These are phyloP conservation scores for Parsonsia alboflavescens DNA, from an alignment of 257 asterid genomes.

Conservation along the genomic window DNA sequence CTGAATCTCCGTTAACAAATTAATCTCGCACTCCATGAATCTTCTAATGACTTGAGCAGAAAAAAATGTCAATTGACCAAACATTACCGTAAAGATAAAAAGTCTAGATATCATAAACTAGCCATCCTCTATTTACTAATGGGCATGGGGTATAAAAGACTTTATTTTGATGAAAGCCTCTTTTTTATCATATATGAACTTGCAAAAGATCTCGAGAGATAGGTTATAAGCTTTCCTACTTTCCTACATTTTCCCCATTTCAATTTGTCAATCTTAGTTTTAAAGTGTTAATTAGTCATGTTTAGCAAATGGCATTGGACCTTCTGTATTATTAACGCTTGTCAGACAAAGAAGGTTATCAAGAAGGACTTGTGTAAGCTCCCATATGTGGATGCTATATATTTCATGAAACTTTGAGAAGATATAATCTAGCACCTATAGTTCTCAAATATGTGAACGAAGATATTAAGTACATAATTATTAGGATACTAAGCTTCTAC, in stretches of 20 bases:
- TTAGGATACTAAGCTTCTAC: conserved; percentile 71
- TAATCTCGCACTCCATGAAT: neutral
- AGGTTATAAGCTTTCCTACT: conserved; percentile 36
- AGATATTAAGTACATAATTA: conserved; percentile 39
- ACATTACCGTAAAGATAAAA: neutral
- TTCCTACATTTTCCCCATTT: neutral
- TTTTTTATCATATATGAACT: conserved; percentile 52
- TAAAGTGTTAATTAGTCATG: neutral
- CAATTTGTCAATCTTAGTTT: neutral
- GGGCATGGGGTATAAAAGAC: neutral
- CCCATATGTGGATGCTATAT: conserved; percentile 68
- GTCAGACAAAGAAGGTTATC: conserved; percentile 44
- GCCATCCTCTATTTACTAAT: too few relatives aligned
- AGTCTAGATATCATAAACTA: neutral
- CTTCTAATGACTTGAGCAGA: neutral
- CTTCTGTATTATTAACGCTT: conserved; percentile 38
- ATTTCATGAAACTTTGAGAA: conserved; percentile 81
- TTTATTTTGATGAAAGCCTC: neutral
- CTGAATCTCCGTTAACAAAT: neutral
- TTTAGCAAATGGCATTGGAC: conserved; percentile 26
- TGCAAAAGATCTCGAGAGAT: conserved; percentile 55
- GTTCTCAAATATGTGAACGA: conserved; percentile 69
- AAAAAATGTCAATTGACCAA: neutral
- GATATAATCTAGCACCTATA: conserved; percentile 66
- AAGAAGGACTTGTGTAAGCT: conserved; percentile 67